Conservation (phyloP, 257 asterid genomes). For the Anisodus acutangulus region DNA sequence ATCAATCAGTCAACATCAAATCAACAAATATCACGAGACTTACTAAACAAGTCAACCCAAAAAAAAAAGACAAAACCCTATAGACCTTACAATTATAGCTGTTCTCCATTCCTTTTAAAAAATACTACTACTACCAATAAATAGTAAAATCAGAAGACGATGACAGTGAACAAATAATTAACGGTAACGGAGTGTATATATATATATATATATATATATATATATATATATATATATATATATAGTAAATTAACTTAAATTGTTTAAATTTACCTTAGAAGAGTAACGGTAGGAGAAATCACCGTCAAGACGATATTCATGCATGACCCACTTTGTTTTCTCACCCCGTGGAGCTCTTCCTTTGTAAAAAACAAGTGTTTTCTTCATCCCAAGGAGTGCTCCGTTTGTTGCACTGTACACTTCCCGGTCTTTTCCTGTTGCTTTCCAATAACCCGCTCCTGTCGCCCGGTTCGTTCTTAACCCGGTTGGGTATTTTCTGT, state of each 20-base stretch:
- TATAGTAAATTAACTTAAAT: too few relatives aligned
- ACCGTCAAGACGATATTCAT: constrained; percentile 81
- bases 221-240: too few relatives aligned
- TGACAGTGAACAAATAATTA: constrained; percentile 25
- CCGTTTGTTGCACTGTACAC: constrained; percentile 43
- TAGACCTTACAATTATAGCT: not conserved
- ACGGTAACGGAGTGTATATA: not conserved
- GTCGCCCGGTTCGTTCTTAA: constrained; percentile 84
- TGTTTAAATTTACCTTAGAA: constrained; percentile 50
- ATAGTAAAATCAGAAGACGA: not conserved
- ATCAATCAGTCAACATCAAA: not conserved
- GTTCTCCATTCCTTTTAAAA: not conserved
- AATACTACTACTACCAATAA: not conserved
- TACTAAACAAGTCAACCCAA: constrained; percentile 16
- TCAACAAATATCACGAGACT: constrained; percentile 25
- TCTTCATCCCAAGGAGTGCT: constrained; percentile 75
- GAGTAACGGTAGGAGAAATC: constrained; percentile 71
- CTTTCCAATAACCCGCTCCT: constrained; percentile 84
- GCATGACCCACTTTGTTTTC: constrained; percentile 95
- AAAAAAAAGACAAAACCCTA: not conserved
- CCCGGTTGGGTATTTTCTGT: constrained; percentile 85
- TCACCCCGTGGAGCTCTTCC: constrained; percentile 86
- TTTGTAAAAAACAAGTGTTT: constrained; percentile 84
- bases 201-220: too few relatives aligned
- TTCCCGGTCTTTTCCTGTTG: constrained; percentile 77